Evolutionary conservation across 179 eudicot species (phyloP), one percentile per base, ranked within the genome.

Genomic region (Beta corolliflora): DNA sequence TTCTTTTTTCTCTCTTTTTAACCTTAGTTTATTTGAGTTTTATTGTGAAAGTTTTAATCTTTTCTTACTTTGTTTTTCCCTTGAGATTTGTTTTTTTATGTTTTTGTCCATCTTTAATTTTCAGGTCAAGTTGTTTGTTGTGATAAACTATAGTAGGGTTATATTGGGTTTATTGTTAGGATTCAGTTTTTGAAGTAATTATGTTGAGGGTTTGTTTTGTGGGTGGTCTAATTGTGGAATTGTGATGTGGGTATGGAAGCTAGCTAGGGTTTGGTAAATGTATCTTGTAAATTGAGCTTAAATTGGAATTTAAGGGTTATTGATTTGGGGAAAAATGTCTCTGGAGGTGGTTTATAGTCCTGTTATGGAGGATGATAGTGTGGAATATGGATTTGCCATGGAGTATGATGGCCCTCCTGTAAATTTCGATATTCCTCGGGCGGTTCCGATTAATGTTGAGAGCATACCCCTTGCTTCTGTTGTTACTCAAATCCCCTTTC

Each of bases 321-420:
- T 12, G 53, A 71, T 73, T 61, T 55, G 29, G 25, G 73, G n/a
- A 29, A 55, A 36, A 78, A 77, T 87, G 91, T 85, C 79, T 31
- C 82, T 84, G 15, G 79, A 79, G 53, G 77, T 75, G 85, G 84
- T 73, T 25, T 70, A 48, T 59, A 71, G 76, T 45, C 76, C 80
- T 69, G 80, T 71, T 79, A 74, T 79, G 71, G 83, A 41, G 45
- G 92, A 81, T 46, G 93, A 84, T 72, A 86, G 83, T 65, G 85
- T 80, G n/a, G 91, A 92, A 77, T 94, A 86, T 81, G 89, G 93
- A 9, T 87, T 93, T 83, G 99, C 99, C 5, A 73, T 91, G 89
- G 98, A 94, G 87, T 97, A 97, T 75, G 74, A 89, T 82, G 99
- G 99, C 25, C 97, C 99, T 29, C 98, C 99, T 65, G 85, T 97